Evolutionary conservation across 2,329 filamentous ascomycete genomes (phyloP), one percentile per base, ranked within the genome.

Genomic region (Fusarium kyushuense): DNA sequence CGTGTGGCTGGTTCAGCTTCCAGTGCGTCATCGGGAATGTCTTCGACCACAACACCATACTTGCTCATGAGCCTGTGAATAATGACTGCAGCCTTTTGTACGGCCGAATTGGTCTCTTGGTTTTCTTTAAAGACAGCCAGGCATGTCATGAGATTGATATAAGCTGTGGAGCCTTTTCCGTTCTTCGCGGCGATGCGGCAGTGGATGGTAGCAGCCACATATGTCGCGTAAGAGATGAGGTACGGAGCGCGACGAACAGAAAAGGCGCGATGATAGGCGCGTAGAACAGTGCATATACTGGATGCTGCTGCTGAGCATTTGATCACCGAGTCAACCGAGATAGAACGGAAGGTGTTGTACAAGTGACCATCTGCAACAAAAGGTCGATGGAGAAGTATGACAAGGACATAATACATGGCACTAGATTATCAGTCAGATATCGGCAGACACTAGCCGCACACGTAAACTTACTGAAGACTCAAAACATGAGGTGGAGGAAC

Each of bases 151-250:
- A 86, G 75, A 43, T 75, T 77, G 4, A 72, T 63, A 58, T 82
- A 78, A 0, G 82, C 79, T 6, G 79, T 76, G 1, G 80, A 83
- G 0, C 76, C 76, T 0, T 72, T 72, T 10, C 78, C 77, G 11
- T 81, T 77, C 42, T 82, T 81, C 5, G 84, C 82, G 1, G 84
- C 84, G 8, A 84, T 82, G 5, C 84, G 83, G 1, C 81, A 82
- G 51, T 84, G 81, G 19, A 87, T 86, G 0, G 84, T 87, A 0
- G 84, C 84, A 6, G 81, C 80, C 1, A 86, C 84, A 58, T 87
- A 88, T 0, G 83, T 86, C 0, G 86, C 84, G 69, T 88, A 88
- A 0, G 83, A 84, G 19, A 87, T 80, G 2, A 87, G 74, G 55
- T 87, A 87, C 0, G 85, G 85, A 0, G 85, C 83, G 13, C 79